Evolutionary conservation across 441 rosid genomes (phyloP), one percentile per base, ranked within the genome.

Genomic region (Erodium moschatum): DNA sequence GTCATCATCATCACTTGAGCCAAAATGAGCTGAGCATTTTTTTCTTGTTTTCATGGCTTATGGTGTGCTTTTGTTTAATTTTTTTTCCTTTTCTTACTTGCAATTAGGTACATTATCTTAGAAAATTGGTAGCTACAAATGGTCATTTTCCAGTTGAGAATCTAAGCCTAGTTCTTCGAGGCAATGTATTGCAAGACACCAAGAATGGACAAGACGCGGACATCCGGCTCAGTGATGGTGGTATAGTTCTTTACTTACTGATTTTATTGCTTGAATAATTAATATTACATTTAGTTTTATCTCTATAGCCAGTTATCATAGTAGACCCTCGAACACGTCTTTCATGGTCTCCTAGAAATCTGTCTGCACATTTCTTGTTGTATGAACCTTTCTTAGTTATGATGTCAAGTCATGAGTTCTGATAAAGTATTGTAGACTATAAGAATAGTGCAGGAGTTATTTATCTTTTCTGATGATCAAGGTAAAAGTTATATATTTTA

Each of bases 161-260:
- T 78, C 75, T 89, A 85, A 89, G 85, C 77, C 84, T 91, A 71
- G 78, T 91, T 78, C 84, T 85, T 56, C 87, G 77, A 50, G 97
- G 97, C 15, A 86, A 81, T 66, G 85, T 81, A 21, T 66, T 91
- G 79, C 83, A 79, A 62, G 94, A 88, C 76, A 70, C 54, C 69
- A 81, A 83, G 74, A 87, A 87, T 80, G 89, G 81, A 24, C 88
- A 84, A 69, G 91, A 86, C 54, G 27, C 66, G 13, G 74, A 71
- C 68, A 70, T 90, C 69, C 79, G 66, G 15, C 88, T 91, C 73
- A 77, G 65, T 63, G 73, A 82, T 56, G 74, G 78, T n/a, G 89
- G 91, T 86, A 81, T 11, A 44, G 56, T 56, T 1, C 27, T 33
- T 33, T 56, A 6, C 27, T 33, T 33, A 33, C 6, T 33, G 38